These are phyloP conservation scores for Dillenia suffruticosa DNA, from an alignment of 164 flowering plant species.

Conservation along the genomic window DNA sequence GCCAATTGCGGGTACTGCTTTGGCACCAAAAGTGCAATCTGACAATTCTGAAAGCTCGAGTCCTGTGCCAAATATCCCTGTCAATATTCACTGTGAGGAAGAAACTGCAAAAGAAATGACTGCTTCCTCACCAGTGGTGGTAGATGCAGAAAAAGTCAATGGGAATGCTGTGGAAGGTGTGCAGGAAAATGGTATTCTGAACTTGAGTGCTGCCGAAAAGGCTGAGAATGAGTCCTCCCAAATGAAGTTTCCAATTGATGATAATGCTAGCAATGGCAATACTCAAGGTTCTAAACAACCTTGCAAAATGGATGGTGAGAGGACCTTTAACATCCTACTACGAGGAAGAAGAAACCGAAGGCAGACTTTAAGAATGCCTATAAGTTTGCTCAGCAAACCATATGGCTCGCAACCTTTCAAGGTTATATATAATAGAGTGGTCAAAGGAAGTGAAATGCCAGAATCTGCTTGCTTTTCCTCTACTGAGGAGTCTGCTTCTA, in stretches of 20 bases:
- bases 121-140: conserved; percentile 23
- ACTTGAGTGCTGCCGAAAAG: conserved; percentile 19
- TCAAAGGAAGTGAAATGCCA: conserved; percentile 71
- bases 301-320: conserved; percentile 50
- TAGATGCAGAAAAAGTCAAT: conserved; percentile 22
- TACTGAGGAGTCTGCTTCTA: conserved; percentile 30
- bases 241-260: conserved; percentile 21
- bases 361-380: conserved; percentile 92
- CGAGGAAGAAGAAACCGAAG: conserved; percentile 86
- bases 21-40: conserved; percentile 32
- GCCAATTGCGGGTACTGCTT: conserved; percentile 34
- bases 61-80: conserved; percentile 35
- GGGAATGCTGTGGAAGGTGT: conserved; percentile 28
- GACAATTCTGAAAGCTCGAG: conserved; percentile 23
- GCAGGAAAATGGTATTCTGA: conserved; percentile 25
- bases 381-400: conserved; percentile 83
- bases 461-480: conserved; percentile 37
- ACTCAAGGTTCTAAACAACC: conserved; percentile 21
- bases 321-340: conserved; percentile 73
- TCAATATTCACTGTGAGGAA: conserved; percentile 33
- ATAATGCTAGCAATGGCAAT: conserved; percentile 26
- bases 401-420: conserved; percentile 86
- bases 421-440: conserved; percentile 72
- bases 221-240: conserved; percentile 18
- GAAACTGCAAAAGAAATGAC: conserved; percentile 41